Base-by-base conservation (phyloP, 192 early-diverging fungal genomes). In the Coemansia sp. region DNA sequence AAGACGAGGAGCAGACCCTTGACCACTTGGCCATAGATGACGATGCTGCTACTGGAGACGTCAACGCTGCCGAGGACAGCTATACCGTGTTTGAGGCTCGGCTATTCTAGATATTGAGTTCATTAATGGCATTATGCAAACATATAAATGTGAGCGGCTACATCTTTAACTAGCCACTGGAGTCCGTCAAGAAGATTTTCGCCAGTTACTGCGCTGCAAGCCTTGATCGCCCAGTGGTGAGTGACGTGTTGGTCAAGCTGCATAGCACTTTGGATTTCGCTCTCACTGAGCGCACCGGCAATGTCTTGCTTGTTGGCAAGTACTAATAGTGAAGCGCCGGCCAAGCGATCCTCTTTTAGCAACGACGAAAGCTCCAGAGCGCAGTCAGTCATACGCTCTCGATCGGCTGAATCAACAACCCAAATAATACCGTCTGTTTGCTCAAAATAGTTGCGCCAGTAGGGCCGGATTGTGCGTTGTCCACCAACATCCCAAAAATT, bases 361-460 rank as follows among this genome's bases (percentile, higher is more conserved):
- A 99, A 72, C 5, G 82, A 72, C 6, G 85, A 59, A 17, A 99
- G 73, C 78, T 99, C 98, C 21, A 77, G 62, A 41, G 81, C 86
- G 70, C 95, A 98, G 67, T 93, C 92, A 29, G 88, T 80, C 68
- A 98, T 80, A 15, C 98, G 78, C 37, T 89, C 76, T 50, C 90
- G 70, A 76, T 99, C 98, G 12, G 93, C 94, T 39, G 93, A 92
- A 70, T 99, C 98, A 14, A 99, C 95, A 1, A 99, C 98, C 96
- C 96, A 99, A 25, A 98, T 91, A 14, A 99, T 75, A 0, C 92
- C 98, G 68, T 99, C 98, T 0, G 98, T 99, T 63, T 97, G 93
- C 74, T 99, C 98, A 89, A 99, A 99, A 70, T 99, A 99, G 85
- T 99, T 99, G 34, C 96, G 84, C 98, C 98, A 99, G 77, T 98